Evolutionary conservation across 805 yeast species (phyloP), one percentile per base, ranked within the genome.

Genomic region (Kodamaea neixiangensis): DNA sequence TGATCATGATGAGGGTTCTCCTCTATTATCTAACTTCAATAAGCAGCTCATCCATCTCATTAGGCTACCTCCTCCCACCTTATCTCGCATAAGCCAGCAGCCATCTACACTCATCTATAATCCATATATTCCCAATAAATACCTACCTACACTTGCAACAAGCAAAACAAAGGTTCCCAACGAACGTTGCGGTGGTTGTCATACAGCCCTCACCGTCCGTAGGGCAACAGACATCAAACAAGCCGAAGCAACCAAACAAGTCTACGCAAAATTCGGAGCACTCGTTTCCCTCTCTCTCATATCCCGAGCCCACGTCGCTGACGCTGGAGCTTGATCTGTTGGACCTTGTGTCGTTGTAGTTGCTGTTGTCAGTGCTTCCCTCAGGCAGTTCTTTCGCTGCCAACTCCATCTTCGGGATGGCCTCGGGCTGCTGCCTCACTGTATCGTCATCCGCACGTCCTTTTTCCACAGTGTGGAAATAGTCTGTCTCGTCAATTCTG

Each of bases 231-330:
- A 64, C 58, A 43, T 71, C 73, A 46, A 67, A 67, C 44, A 71
- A 59, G 1, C 79, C 78, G 49, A 74, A 74, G 55, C 79, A 74
- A 15, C 65, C 51, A 46, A 59, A 62, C 37, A 57, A 61, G 46
- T 73, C 78, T 45, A 68, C 54, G 54, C 75, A 72, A 52, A 74
- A 73, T 55, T 73, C 77, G 6, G 72, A 57, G 54, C 79, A 74
- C 52, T 74, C 78, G 53, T 72, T 71, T 20, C 59, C 44, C 1
- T 72, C 70, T 49, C 71, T 55, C 7, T 69, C 68, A 55, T 69
- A 73, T 2, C 78, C 78, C 15, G 75, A 69, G 7, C 48, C 56
- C 22, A 43, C 37, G 42, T 65, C 67, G 54, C 67, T 64, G 39
- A 60, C 51, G 10, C 65, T 58, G 11, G 53, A 46, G 46, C 61